Evolutionary conservation across 495 filamentous ascomycete species (phyloP).

Genomic region (Aspergillus mulundensis): DNA sequence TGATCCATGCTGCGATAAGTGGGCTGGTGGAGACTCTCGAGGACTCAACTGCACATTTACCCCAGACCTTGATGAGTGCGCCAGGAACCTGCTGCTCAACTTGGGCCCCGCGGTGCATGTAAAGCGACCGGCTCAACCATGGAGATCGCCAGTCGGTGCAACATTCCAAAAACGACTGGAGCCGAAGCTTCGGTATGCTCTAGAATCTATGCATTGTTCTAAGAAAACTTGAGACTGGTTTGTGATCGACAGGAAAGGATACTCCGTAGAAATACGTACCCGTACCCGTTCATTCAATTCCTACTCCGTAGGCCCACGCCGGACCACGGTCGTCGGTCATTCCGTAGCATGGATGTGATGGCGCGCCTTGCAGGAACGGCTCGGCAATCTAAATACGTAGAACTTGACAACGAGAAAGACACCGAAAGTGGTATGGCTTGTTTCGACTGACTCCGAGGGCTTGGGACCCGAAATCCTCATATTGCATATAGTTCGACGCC

Average conservation of each 20-base stretch:
- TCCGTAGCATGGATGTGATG: conserved; percentile 4
- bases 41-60: conserved; percentile 8
- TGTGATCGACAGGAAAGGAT: conserved; percentile 3
- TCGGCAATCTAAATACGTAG: not conserved
- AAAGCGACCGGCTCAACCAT: conserved; percentile 7
- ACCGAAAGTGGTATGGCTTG: not conserved
- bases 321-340: not conserved
- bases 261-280: not conserved
- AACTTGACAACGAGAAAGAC: not conserved
- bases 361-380: conserved; percentile 11
- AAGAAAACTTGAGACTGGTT: not conserved
- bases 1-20: conserved; percentile 7
- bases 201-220: not conserved
- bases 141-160: conserved; percentile 1
- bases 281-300: too few relatives aligned
- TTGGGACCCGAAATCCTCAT: conserved; percentile 2
- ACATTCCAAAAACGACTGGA: conserved; percentile 1
- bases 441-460: not conserved
- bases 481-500: conserved; percentile 7
- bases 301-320: too few relatives aligned
- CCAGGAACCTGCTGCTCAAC: conserved; percentile 5
- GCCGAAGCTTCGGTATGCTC: conserved; percentile 6
- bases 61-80: conserved; percentile 14
- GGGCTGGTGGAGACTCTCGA: not conserved
- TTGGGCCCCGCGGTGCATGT: conserved; percentile 11